Base-by-base conservation (phyloP, 2,329 filamentous ascomycete genomes). In the Dryadomyces quercivorus region DNA sequence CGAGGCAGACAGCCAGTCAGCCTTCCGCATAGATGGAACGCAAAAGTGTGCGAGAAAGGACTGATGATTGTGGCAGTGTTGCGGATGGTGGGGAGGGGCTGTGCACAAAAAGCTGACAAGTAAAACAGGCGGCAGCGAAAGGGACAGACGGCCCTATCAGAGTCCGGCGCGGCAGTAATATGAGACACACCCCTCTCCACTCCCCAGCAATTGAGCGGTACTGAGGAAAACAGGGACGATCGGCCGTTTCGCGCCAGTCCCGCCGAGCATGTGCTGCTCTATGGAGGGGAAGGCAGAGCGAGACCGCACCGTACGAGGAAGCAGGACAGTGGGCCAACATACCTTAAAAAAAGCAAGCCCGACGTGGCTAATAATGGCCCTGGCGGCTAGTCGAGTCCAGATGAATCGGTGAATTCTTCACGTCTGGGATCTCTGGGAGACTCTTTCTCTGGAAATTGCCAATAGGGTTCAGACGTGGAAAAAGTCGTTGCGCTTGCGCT, bases 1-100 rank as follows among this genome's bases (percentile, higher is more conserved):
- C 69, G 64, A 74, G 72, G 73, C 72, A 74, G 70, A 71, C 65
- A 70, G 61, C 63, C 61, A 72, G 68, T 73, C 70, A 72, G 71
- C 71, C 71, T 72, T 67, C 60, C 66, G 57, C 56, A 58, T 51
- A 52, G 46, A 38, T 40, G 36, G 40, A 45, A 43, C n/a, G 49
- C 18, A 46, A 49, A 48, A 21, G 66, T 66, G 63, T 66, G 49
- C 36, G 36, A 44, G 42, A 16, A 16, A 44, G 18, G n/a, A 44
- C 16, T 15, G 49, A 42, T 50, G 51, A 54, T 66, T 62, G 69
- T 69, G 68, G 68, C 71, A 63, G 62, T 67, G 65, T 63, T 60
- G 63, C 61, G 31, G 43, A 40, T 48, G 63, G 61, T 43, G 50
- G 50, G 50, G 63, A 58, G 66, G 65, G 71, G 71, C 71, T 72